Base-by-base conservation (phyloP, 306 rosid genomes). In the Amphicarpaea edgeworthii region DNA sequence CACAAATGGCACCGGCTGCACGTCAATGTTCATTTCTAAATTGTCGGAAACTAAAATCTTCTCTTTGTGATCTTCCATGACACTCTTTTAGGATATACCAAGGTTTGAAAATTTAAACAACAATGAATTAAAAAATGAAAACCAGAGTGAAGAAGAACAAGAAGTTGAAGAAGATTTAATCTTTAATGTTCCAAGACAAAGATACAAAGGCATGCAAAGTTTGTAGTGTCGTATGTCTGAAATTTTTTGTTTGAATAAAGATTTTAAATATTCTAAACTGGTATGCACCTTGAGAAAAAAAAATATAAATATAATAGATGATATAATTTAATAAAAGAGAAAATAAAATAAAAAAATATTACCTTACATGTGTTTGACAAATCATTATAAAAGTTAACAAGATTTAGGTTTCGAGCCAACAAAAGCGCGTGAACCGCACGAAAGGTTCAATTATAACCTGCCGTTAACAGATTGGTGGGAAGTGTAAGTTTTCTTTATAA, bases 21-120 rank as follows among this genome's bases (percentile, higher is more conserved):
- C 69, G 1, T 70, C 72, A 9, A 55, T 46, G 1, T 78, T 68
- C 3, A 72, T 6, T 1, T 30, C 51, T 2, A 77, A 46, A 46
- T 61, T 38, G 1, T 65, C 58, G 11, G 71, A 55, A 23, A 5
- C 42, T 23, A 82, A n/a, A 86, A 86, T 84, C 16, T 64, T 62
- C 37, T 61, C 16, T 61, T 3, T 17, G 4, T 78, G 45, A 0
- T 72, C 49, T 60, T 68, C 41, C 62, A 41, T 32, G 47, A 30
- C 72, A 24, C 53, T 23, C 10, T 41, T 43, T 8, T n/a, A n/a
- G 46, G 30, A 67, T 28, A 49, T 8, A 7, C n/a, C n/a, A 7
- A 37, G 3, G 23, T 30, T 45, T 37, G n/a, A 2, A 49, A 34
- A 34, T 64, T 67, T 40, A 2, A 20, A 68, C 0, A 3, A 64